phyloP scores from a whole-genome alignment of 164 flowering plant species.

The Brasenia schreberi region DNA sequence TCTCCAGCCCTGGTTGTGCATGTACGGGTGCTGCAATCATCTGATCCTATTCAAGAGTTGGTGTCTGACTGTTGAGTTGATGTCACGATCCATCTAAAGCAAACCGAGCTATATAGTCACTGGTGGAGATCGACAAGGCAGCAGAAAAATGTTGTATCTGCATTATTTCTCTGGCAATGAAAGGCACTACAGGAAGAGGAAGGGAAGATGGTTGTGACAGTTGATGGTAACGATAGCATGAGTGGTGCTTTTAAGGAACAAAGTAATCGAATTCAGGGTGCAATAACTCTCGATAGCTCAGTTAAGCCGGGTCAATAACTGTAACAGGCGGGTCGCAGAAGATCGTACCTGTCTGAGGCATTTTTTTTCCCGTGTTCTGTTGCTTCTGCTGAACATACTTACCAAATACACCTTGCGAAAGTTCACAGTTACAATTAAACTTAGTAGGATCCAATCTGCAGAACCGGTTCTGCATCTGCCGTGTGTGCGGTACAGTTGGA shows the following conservation, averaged over 20 bases:
- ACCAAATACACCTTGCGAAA: too few relatives aligned
- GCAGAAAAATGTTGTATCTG: conserved; percentile 59
- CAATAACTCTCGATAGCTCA: conserved; percentile 28
- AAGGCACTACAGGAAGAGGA: conserved; percentile 61
- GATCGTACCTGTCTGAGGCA: not conserved
- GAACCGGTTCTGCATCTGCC: too few relatives aligned
- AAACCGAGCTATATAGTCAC: too few relatives aligned
- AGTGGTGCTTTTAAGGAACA: conserved; percentile 81
- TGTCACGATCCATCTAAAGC: conserved; percentile 71
- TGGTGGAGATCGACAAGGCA: conserved; percentile 66
- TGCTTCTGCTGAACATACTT: too few relatives aligned
- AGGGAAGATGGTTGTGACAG: conserved; percentile 61
- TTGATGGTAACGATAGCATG: conserved; percentile 60
- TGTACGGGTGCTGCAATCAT: conserved; percentile 65
- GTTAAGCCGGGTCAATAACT: too few relatives aligned
- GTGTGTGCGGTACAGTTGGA: too few relatives aligned
- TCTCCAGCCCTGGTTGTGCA: conserved; percentile 59
- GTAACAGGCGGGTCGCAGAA: not conserved
- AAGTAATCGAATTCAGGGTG: conserved; percentile 53
- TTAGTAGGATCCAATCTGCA: too few relatives aligned
- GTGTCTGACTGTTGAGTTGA: conserved; percentile 78
- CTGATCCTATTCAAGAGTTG: conserved; percentile 94
- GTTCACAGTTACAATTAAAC: too few relatives aligned
- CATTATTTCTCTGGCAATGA: conserved; percentile 88
- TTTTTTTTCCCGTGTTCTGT: too few relatives aligned